Percentiles rank a stretch among this genome's conserved stretches.
Conservation (phyloP, 306 rosid species). For the Malus fusca region DNA sequence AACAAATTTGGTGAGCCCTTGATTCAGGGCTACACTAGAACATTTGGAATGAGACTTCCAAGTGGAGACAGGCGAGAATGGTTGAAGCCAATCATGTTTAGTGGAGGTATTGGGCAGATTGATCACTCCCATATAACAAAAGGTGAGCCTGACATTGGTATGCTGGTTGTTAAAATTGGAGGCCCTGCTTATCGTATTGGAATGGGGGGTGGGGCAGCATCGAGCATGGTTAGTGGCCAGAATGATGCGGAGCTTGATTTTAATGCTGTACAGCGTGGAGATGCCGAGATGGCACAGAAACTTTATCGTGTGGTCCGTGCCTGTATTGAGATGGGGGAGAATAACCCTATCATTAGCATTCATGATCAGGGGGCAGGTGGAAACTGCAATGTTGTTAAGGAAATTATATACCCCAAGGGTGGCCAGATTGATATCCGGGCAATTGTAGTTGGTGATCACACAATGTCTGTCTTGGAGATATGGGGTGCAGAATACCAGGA, state of each 20-base stretch:
- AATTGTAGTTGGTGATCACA: constrained; percentile 78
- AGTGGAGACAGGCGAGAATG: constrained; percentile 91
- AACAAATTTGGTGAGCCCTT: constrained; percentile 98
- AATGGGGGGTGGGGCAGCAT: constrained; percentile 97
- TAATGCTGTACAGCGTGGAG: constrained; percentile 95
- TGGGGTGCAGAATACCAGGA: constrained; percentile 98
- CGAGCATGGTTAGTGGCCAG: constrained; percentile 98
- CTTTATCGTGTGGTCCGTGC: constrained; percentile 88
- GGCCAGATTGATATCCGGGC: constrained; percentile 70
- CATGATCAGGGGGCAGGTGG: constrained; percentile 98
- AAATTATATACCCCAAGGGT: constrained; percentile 74
- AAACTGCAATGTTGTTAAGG: constrained; percentile 88
- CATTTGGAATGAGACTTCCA: constrained; percentile 92
- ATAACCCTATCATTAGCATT: constrained; percentile 78
- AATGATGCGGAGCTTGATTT: constrained; percentile 90
- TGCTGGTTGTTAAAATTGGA: constrained; percentile 91
- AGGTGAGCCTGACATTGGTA: constrained; percentile 81
- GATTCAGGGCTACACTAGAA: constrained; percentile 91
- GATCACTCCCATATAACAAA: constrained; percentile 71
- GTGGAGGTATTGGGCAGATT: constrained; percentile 89
- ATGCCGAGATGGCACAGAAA: constrained; percentile 96
- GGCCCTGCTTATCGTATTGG: constrained; percentile 97
- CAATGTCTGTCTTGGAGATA: constrained; percentile 88
- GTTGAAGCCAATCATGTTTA: constrained; percentile 96
- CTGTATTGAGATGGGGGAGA: constrained; percentile 87